Evolutionary conservation across 805 yeast species (phyloP).

Genomic region (Scheffersomyces amazonensis): DNA sequence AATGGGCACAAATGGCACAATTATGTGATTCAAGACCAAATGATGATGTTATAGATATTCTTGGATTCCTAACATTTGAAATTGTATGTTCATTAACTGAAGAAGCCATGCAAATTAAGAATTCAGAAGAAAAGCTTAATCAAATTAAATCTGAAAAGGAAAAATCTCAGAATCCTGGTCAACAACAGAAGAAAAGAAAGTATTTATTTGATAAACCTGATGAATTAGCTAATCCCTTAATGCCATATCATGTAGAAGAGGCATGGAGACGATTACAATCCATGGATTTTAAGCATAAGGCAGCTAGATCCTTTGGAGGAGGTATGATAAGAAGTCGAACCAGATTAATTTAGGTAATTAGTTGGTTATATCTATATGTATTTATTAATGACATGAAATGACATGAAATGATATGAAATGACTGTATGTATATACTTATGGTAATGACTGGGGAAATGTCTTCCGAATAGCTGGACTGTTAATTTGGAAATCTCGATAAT

Average conservation of each 20-base stretch:
- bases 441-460: not conserved
- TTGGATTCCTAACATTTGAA: constrained; percentile 94
- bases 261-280: constrained; percentile 83
- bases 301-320: constrained; percentile 70
- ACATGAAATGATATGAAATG: not conserved
- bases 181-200: constrained; percentile 38
- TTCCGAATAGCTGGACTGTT: constrained; percentile 1
- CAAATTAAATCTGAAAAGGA: constrained; percentile 32
- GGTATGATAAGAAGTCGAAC: constrained; percentile 56
- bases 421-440: not conserved
- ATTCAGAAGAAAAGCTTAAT: constrained; percentile 54
- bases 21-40: constrained; percentile 88
- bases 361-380: not conserved
- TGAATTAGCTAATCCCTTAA: constrained; percentile 72
- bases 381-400: not conserved
- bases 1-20: constrained; percentile 89
- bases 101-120: constrained; percentile 79
- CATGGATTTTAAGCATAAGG: constrained; percentile 52
- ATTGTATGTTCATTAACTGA: constrained; percentile 94
- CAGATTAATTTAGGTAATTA: constrained; percentile 38
- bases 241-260: constrained; percentile 79
- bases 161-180: constrained; percentile 12
- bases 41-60: constrained; percentile 93
- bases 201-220: constrained; percentile 86
- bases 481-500: constrained; percentile 35